Evolutionary conservation across 2,329 filamentous ascomycete species (phyloP).

Genomic region (Orbilia blumenaviensis): DNA sequence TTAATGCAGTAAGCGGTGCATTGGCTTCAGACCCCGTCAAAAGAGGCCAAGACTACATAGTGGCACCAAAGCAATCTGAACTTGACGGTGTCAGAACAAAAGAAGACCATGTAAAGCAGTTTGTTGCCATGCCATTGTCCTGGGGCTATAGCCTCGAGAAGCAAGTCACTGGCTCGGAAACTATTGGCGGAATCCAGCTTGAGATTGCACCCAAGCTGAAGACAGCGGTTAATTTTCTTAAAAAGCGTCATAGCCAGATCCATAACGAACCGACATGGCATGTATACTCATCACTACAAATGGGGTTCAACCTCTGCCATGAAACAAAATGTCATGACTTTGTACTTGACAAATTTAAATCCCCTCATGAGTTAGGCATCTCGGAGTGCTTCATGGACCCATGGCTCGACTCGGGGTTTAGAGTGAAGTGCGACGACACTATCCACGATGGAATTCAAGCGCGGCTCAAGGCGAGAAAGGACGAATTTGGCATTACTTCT

Average conservation of each 20-base stretch:
- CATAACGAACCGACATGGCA: too few species aligned
- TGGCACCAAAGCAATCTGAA: background rate
- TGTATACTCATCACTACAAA: too few species aligned
- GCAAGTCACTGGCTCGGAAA: background rate
- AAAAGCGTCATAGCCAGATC: too few species aligned
- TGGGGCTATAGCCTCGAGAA: background rate
- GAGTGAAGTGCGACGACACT: background rate
- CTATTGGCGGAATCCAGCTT: constrained; percentile 7
- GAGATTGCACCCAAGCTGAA: background rate
- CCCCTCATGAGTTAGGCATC: background rate
- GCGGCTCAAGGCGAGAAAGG: background rate
- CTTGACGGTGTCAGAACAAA: background rate
- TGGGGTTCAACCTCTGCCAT: too few species aligned
- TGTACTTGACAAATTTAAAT: background rate
- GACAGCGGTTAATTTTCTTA: background rate
- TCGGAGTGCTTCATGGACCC: background rate
- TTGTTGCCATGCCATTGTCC: constrained; percentile 19
- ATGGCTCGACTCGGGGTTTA: background rate
- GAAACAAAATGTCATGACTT: background rate
- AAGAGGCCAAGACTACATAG: background rate
- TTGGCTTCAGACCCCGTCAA: background rate
- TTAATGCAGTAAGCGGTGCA: background rate
- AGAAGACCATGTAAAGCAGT: background rate
- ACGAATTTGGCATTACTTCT: background rate
- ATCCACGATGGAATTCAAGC: background rate